Evolutionary conservation across 2,329 filamentous ascomycete species (phyloP).

Genomic region (Pseudogymnoascus sp.): DNA sequence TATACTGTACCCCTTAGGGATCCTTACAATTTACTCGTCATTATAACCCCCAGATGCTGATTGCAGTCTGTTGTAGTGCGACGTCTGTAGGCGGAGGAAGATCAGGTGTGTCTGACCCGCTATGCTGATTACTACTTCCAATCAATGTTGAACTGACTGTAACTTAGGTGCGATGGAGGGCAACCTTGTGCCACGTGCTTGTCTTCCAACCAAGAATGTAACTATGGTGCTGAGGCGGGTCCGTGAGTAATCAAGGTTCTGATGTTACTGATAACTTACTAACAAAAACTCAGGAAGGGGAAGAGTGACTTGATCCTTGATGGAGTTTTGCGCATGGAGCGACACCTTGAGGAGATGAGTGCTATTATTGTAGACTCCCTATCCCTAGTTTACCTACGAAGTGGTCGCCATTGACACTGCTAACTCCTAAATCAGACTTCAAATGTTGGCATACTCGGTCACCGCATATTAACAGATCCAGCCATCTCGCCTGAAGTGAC

Average conservation of each 20-base stretch:
- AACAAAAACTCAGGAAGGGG: slow-evolving; percentile 30
- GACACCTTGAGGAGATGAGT: slow-evolving; percentile 37
- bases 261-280: slow-evolving; percentile 25
- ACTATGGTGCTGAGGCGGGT: slow-evolving; percentile 25
- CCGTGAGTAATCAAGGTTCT: slow-evolving; percentile 18
- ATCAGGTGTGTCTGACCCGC: slow-evolving; percentile 31
- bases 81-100: slow-evolving; percentile 39
- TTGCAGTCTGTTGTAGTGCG: slow-evolving; percentile 30
- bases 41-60: not conserved
- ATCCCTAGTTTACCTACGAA: not conserved
- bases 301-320: slow-evolving; percentile 46
- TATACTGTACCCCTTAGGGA: not conserved
- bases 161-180: slow-evolving; percentile 38
- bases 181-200: slow-evolving; percentile 32
- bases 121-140: slow-evolving; percentile 7
- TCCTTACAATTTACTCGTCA: not conserved
- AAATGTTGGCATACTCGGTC: not conserved
- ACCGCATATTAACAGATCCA: not conserved
- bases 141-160: not conserved
- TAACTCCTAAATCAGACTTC: not conserved
- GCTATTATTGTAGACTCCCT: slow-evolving; percentile 31
- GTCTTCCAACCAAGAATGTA: slow-evolving; percentile 22
- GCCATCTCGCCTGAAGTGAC: slow-evolving; percentile 10
- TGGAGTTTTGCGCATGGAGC: slow-evolving; percentile 40
- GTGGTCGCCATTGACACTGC: not conserved